A percentile compares a stretch with the other conserved stretches of the same genome.
phyloP scores from a whole-genome alignment of 1,139 yeast genomes.

The Blastobotrys serpentis region DNA sequence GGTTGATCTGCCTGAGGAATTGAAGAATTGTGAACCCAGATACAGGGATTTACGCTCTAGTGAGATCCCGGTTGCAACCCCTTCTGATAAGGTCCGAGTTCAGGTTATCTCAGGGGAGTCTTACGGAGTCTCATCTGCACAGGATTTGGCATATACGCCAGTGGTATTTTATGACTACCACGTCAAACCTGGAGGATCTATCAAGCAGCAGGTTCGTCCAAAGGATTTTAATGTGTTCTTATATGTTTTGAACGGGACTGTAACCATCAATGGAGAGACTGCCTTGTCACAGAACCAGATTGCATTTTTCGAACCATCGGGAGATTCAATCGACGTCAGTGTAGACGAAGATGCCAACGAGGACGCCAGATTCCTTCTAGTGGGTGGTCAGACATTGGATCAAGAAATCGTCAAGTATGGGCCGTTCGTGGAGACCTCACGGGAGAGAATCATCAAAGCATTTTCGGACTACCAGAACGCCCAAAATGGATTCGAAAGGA shows the following conservation, averaged over 20 bases:
- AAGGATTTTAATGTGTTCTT: constrained; percentile 67
- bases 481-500: constrained; percentile 70
- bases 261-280: constrained; percentile 42
- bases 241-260: constrained; percentile 64
- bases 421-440: constrained; percentile 75
- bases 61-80: constrained; percentile 70
- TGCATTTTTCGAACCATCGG: constrained; percentile 42
- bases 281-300: constrained; percentile 53
- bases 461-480: constrained; percentile 68
- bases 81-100: constrained; percentile 65
- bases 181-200: constrained; percentile 65
- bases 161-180: constrained; percentile 70
- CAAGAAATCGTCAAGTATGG: constrained; percentile 87
- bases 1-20: constrained; percentile 79
- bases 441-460: constrained; percentile 63
- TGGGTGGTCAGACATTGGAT: constrained; percentile 75
- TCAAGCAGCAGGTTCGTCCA: constrained; percentile 62
- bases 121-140: constrained; percentile 69
- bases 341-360: constrained; percentile 32
- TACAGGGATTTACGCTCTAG: constrained; percentile 73
- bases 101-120: constrained; percentile 77
- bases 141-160: constrained; percentile 83
- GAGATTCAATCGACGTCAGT: constrained; percentile 30
- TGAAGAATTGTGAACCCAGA: constrained; percentile 70
- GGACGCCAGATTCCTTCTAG: constrained; percentile 57